Evolutionary conservation across 495 filamentous ascomycete species (phyloP), one percentile per base, ranked within the genome.

Genomic region (Delitschia confertaspora): DNA sequence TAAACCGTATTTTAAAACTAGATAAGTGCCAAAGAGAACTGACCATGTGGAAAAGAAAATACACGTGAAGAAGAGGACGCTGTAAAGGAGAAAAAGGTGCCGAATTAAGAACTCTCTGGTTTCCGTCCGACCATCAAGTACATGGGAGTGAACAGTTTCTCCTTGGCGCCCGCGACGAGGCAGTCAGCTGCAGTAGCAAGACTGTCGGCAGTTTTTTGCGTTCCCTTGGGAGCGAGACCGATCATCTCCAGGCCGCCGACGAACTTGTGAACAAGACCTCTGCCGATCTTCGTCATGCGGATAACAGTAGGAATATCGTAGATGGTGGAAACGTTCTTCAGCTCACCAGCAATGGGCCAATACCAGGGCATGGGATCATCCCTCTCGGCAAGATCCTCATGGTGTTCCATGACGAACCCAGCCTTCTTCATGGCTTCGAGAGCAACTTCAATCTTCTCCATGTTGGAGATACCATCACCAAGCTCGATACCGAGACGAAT

Each of bases 101-200:
- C 23, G 8, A 16, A 23, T 30, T 38, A 47, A 38, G 42, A 41
- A 20, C 17, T 24, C 17, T 14, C 27, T 6, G 89, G 85, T 71
- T 98, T 98, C 67, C 87, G 77, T 26, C 76, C 91, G 43, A 98
- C 79, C 91, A 98, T 95, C 62, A 98, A 69, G 70, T 95, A 96
- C 91, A 98, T 98, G 26, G 91, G 91, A 0, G 91, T 98, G 69
- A 98, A 98, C 13, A 98, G 74, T 60, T 94, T 84, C 73, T 86
- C 76, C 73, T 83, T 80, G 26, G 78, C 91, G 66, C 91, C 91
- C 33, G 81, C 86, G 5, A 95, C 91, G 39, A 98, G 71, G 49
- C 78, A 83, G 62, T 96, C 93, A 18, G 76, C 91, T 14, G 84
- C 91, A 45, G 78, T 45, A 7, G 82, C 88, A 49, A 98, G 67